Evolutionary conservation across 768 basidiomycete genomes (phyloP).

Genomic region (Phylloporus sp.): DNA sequence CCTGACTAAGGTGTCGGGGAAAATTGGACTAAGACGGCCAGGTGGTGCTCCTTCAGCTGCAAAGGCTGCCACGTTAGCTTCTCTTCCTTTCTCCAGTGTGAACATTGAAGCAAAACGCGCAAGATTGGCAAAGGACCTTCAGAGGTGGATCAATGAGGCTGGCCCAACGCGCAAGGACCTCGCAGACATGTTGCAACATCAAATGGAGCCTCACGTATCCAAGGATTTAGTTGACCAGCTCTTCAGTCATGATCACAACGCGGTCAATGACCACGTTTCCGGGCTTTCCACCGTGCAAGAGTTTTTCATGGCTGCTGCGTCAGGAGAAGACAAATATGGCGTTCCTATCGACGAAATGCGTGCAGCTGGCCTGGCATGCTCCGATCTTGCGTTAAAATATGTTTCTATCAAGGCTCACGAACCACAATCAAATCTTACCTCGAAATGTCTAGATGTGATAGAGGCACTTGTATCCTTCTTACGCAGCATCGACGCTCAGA

Average conservation of each 20-base stretch:
- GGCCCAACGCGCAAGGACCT: constrained; percentile 83
- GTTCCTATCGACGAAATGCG: constrained; percentile 45
- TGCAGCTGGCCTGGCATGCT: constrained; percentile 73
- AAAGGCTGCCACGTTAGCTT: constrained; percentile 29
- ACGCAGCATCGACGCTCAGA: constrained; percentile 63
- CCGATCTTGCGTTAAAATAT: constrained; percentile 92
- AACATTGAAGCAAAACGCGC: constrained; percentile 49
- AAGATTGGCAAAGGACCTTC: constrained; percentile 68
- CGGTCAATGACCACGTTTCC: constrained; percentile 86
- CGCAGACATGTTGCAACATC: constrained; percentile 76
- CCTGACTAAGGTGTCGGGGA: constrained; percentile 32
- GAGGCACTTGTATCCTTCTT: constrained; percentile 76
- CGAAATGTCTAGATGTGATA: constrained; percentile 84
- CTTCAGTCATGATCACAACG: constrained; percentile 95
- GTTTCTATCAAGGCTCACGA: constrained; percentile 85
- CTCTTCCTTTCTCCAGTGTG: constrained; percentile 32
- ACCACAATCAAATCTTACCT: constrained; percentile 82
- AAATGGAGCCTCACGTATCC: constrained; percentile 85
- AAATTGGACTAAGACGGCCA: constrained; percentile 43
- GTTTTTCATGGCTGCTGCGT: constrained; percentile 58
- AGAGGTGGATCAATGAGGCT: constrained; percentile 81
- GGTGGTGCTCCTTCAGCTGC: constrained; percentile 28
- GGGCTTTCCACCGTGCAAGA: constrained; percentile 73
- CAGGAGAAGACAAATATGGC: constrained; percentile 51
- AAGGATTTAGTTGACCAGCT: constrained; percentile 70